phyloP scores from a whole-genome alignment of 208 protist genomes.

The Paratrypanosoma confusum region DNA sequence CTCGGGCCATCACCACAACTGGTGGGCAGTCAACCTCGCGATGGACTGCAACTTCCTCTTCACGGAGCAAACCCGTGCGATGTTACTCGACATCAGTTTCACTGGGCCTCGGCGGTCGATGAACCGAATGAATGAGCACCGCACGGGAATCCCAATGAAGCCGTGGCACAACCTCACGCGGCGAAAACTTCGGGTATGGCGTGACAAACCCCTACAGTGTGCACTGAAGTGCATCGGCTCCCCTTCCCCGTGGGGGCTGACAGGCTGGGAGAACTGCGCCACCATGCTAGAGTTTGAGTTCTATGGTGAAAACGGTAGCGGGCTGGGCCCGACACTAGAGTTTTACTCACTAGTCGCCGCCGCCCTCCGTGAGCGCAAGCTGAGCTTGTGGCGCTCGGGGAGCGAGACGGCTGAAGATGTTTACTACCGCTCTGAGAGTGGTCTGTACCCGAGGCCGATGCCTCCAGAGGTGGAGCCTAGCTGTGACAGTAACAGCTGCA shows the following conservation, averaged over 20 bases:
- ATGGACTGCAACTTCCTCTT: slow-evolving; percentile 81
- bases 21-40: slow-evolving; percentile 72
- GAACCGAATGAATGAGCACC: slow-evolving; percentile 38
- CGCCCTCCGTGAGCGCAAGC: slow-evolving; percentile 36
- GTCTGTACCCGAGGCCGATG: slow-evolving; percentile 53
- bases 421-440: slow-evolving; percentile 34
- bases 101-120: slow-evolving; percentile 47
- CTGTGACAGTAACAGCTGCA: neutral
- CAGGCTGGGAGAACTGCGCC: slow-evolving; percentile 22
- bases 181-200: slow-evolving; percentile 33
- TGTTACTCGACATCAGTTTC: slow-evolving; percentile 74
- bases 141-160: no score
- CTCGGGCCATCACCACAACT: slow-evolving; percentile 57
- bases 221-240: slow-evolving; percentile 24
- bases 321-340: slow-evolving; percentile 80
- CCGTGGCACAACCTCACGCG: no score
- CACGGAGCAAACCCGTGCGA: slow-evolving; percentile 45
- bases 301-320: slow-evolving; percentile 81
- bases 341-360: slow-evolving; percentile 81
- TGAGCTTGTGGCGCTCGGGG: slow-evolving; percentile 45
- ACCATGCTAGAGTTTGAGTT: slow-evolving; percentile 81
- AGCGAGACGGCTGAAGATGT: slow-evolving; percentile 31
- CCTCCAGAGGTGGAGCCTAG: slow-evolving; percentile 12
- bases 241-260: slow-evolving; percentile 13
- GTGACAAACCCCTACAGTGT: slow-evolving; percentile 47